Percentiles rank a stretch among this genome's conserved stretches.
Evolutionary conservation across 2,329 filamentous ascomycete genomes (phyloP).

Genomic region (Hypoxylon sp.): DNA sequence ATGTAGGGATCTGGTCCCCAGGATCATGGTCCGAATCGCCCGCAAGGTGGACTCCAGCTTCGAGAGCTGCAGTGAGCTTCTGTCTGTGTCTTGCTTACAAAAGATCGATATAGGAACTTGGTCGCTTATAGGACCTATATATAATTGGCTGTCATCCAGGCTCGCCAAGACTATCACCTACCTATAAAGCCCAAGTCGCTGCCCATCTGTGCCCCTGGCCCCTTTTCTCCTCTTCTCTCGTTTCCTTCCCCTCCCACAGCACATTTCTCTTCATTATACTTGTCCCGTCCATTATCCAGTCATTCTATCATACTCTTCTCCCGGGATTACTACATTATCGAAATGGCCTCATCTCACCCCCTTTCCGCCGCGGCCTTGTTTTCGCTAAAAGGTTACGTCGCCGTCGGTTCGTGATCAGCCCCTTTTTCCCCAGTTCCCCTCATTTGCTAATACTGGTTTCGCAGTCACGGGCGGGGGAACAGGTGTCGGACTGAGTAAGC

Average conservation of each 20-base stretch:
- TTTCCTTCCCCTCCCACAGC: slow-evolving; percentile 8
- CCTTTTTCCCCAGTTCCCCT: slow-evolving; percentile 19
- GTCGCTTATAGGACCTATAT: slow-evolving; percentile 15
- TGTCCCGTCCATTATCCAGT: neutral
- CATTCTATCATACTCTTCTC: neutral
- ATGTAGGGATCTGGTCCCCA: neutral
- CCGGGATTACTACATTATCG: neutral
- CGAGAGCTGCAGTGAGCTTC: slow-evolving; percentile 8
- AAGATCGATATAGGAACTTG: slow-evolving; percentile 3
- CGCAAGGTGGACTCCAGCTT: slow-evolving; percentile 13
- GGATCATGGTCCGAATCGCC: slow-evolving; percentile 9
- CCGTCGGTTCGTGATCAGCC: slow-evolving; percentile 47
- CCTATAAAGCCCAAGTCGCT: slow-evolving; percentile 26
- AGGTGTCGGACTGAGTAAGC: slow-evolving; percentile 50
- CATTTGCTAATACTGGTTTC: slow-evolving; percentile 20
- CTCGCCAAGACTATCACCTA: slow-evolving; percentile 20
- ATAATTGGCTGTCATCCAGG: neutral
- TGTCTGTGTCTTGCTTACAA: slow-evolving; percentile 1
- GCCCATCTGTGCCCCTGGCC: slow-evolving; percentile 4
- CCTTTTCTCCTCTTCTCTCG: slow-evolving; percentile 28
- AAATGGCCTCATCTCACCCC: slow-evolving; percentile 49
- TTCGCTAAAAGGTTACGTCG: slow-evolving; percentile 49
- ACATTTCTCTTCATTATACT: slow-evolving; percentile 2
- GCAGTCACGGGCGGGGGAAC: slow-evolving; percentile 52
- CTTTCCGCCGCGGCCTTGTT: slow-evolving; percentile 51